Percentiles rank a stretch among this genome's conserved stretches.
These are phyloP conservation scores for Arabis alpina DNA, from an alignment of 345 rosid genomes.

Conservation along the genomic window DNA sequence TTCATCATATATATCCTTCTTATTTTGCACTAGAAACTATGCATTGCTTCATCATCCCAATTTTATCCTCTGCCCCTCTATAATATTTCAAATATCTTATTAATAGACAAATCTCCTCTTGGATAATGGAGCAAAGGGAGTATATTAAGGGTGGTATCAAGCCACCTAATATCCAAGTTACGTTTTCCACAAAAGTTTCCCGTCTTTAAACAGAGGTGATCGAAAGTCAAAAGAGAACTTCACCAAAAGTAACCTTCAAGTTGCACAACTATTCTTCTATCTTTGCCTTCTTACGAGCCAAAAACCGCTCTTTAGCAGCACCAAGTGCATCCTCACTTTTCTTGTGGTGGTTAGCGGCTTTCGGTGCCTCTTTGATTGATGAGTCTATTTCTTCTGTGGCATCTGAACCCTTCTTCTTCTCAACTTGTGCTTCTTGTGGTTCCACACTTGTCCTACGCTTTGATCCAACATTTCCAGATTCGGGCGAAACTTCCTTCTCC, in stretches of 20 bases:
- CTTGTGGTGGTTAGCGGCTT: slow-evolving; percentile 59
- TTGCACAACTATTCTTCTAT: slow-evolving; percentile 36
- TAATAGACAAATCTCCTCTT: too few relatives aligned
- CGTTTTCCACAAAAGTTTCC: not conserved
- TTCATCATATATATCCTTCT: too few relatives aligned
- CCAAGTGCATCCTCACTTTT: slow-evolving; percentile 66
- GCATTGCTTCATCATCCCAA: too few relatives aligned
- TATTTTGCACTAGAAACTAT: too few relatives aligned
- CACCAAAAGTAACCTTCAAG: not conserved
- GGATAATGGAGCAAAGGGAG: too few relatives aligned
- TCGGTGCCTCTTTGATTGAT: slow-evolving; percentile 46
- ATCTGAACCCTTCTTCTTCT: slow-evolving; percentile 36
- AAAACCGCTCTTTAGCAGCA: slow-evolving; percentile 78
- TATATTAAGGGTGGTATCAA: too few relatives aligned
- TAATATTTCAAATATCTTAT: too few relatives aligned
- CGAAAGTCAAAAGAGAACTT: not conserved
- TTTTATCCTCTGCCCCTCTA: too few relatives aligned
- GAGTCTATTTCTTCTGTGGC: slow-evolving; percentile 38
- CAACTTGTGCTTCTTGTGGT: slow-evolving; percentile 45
- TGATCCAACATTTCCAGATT: slow-evolving; percentile 42
- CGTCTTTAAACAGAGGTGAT: not conserved
- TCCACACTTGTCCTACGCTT: slow-evolving; percentile 34
- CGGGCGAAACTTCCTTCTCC: slow-evolving; percentile 31
- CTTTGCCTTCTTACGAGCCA: slow-evolving; percentile 81
- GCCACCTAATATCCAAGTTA: too few relatives aligned